Evolutionary conservation across 805 yeast genomes (phyloP), one percentile per base, ranked within the genome.

Genomic region (Cyberlindnera euphorbiae): DNA sequence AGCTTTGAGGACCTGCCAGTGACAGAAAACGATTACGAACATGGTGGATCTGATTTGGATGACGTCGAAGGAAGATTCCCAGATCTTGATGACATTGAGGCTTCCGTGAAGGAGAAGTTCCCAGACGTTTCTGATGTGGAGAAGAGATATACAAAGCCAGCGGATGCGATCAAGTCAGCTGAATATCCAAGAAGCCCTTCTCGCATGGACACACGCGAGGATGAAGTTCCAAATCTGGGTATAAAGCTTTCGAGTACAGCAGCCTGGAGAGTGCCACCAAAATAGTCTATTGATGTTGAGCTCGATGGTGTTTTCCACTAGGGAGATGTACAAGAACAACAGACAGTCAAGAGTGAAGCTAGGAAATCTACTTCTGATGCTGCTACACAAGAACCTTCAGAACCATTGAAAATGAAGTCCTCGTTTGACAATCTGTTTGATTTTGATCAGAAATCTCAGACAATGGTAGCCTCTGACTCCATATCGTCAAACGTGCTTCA

Each of bases 61-160:
- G 56, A 69, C 23, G 73, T 68, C 2, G 79, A 73, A 47, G 69
- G 69, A 38, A 56, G 79, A 32, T 76, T 66, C 45, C 82, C 77
- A 1, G 65, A 72, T 3, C 47, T 71, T n/a, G 73, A 69, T 17
- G 63, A 58, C 11, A 40, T 53, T 4, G 53, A 52, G 16, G 37
- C 36, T 1, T 23, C 35, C 4, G 37, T 33, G n/a, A 31, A 36
- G 9, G 32, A 41, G 24, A 49, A 42, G 24, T 44, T 18, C 16
- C 47, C 46, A 9, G 44, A 40, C 5, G 11, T 41, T 13, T 30
- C 17, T 8, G 36, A 17, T 4, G 21, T 17, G 21, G 27, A 30
- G 25, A 23, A n/a, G 33, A 11, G 23, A 22, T 16, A 19, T 19
- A n/a, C n/a, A n/a, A n/a, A n/a, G n/a, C n/a, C n/a, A n/a, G 24